These are phyloP conservation scores for Aleurites moluccanus DNA, from an alignment of 441 rosid species.

Conservation along the genomic window DNA sequence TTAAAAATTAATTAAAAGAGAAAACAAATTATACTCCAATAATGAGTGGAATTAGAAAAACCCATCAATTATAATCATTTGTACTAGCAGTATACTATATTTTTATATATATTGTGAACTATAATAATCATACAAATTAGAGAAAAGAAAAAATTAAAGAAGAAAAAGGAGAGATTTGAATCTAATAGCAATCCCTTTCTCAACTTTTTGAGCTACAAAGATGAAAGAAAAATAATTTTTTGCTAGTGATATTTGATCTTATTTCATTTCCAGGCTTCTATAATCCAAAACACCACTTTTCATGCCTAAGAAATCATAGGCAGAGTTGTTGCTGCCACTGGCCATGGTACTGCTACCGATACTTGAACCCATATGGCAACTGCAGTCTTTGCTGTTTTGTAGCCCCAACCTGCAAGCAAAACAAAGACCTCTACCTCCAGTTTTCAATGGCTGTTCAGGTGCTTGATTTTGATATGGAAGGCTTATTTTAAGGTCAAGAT, in stretches of 20 bases:
- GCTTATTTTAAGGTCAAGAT: slow-evolving; percentile 77
- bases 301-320: slow-evolving; percentile 72
- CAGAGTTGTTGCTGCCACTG: slow-evolving; percentile 37
- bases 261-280: slow-evolving; percentile 65
- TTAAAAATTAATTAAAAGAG: background rate
- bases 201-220: slow-evolving; percentile 26
- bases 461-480: slow-evolving; percentile 53
- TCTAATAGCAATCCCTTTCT: slow-evolving; percentile 27
- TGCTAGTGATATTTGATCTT: background rate
- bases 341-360: slow-evolving; percentile 19
- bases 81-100: background rate
- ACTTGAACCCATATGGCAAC: slow-evolving; percentile 33
- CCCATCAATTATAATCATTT: slow-evolving; percentile 8
- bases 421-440: slow-evolving; percentile 42
- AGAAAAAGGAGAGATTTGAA: slow-evolving; percentile 23
- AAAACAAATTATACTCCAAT: slow-evolving; percentile 3
- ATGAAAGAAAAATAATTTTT: background rate
- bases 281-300: slow-evolving; percentile 62
- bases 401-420: slow-evolving; percentile 67
- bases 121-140: slow-evolving; percentile 29
- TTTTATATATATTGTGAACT: slow-evolving; percentile 5
- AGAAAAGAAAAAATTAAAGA: background rate
- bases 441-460: slow-evolving; percentile 22
- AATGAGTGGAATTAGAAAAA: slow-evolving; percentile 4
- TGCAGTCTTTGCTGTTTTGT: slow-evolving; percentile 58